Percentiles rank a stretch among this genome's conserved stretches.
Evolutionary conservation across 2,329 filamentous ascomycete genomes (phyloP).

Genomic region (Aspergillus viridinutans): DNA sequence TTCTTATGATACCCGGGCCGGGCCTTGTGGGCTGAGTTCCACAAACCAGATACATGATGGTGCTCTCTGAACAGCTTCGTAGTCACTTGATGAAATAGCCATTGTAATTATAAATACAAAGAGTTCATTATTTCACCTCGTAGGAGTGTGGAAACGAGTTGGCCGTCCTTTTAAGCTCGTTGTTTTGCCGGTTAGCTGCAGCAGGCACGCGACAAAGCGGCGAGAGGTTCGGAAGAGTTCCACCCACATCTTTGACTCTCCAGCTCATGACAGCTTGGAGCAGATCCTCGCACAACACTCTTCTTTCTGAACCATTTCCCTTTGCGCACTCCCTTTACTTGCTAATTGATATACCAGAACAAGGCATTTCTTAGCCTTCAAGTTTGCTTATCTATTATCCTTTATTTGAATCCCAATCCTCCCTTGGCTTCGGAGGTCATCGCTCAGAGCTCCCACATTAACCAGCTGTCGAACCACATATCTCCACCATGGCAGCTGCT

Average conservation of each 20-base stretch:
- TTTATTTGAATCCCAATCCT: neutral
- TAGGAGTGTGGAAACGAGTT: neutral
- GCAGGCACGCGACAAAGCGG: conserved; percentile 20
- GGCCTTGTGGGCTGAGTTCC: neutral
- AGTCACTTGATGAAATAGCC: neutral
- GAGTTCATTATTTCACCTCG: neutral
- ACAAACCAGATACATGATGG: neutral
- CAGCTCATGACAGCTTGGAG: conserved; percentile 6
- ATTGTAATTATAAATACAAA: neutral
- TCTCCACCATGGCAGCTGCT: conserved; percentile 57
- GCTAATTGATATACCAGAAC: neutral
- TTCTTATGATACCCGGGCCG: conserved; percentile 15
- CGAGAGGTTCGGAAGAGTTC: conserved; percentile 28
- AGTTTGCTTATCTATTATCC: neutral
- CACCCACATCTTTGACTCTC: conserved; percentile 29
- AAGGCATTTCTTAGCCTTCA: neutral
- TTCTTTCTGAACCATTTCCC: neutral
- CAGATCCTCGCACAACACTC: conserved; percentile 9
- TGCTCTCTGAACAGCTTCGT: neutral
- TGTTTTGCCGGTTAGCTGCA: neutral
- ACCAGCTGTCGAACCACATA: neutral
- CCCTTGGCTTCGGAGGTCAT: neutral
- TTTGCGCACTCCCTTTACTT: neutral
- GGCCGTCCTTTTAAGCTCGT: neutral
- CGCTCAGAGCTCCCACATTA: neutral